Percentiles rank a stretch among this genome's conserved stretches.
phyloP scores from a whole-genome alignment of 2,329 filamentous ascomycete genomes.

The Chrysoporthe deuterocubensis region DNA sequence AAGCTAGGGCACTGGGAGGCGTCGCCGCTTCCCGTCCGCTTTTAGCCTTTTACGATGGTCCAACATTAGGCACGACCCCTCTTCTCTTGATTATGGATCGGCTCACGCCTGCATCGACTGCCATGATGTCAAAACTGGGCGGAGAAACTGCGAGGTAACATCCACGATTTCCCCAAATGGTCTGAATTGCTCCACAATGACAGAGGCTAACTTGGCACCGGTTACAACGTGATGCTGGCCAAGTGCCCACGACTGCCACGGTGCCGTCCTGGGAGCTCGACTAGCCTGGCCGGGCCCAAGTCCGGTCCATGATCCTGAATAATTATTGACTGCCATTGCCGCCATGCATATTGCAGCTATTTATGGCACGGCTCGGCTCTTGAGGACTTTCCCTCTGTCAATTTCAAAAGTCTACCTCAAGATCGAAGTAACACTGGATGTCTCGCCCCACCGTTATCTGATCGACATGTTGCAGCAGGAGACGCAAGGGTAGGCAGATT shows the following conservation, averaged over 20 bases:
- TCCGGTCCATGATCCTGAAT: neutral
- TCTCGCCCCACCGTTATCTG: neutral
- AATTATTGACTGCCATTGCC: neutral
- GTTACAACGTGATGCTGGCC: neutral
- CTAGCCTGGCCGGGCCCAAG: no score
- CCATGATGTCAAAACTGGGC: conserved; percentile 11
- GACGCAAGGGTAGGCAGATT: no score
- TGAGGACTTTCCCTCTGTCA: neutral
- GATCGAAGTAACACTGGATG: neutral
- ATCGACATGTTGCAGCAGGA: neutral
- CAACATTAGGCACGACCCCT: neutral
- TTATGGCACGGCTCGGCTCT: neutral
- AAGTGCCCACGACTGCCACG: neutral
- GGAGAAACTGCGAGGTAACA: neutral
- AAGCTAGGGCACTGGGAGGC: neutral
- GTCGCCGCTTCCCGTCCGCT: neutral
- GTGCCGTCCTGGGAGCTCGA: no score
- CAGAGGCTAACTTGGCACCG: neutral
- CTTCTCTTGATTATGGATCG: neutral
- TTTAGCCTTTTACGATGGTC: neutral
- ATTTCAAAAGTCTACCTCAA: neutral
- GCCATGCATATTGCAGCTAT: neutral
- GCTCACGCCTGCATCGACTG: neutral
- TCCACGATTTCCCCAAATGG: neutral
- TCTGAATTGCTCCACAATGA: neutral